phyloP scores from a whole-genome alignment of 768 basidiomycete genomes.

The Rubroboletus pulcherrimus region DNA sequence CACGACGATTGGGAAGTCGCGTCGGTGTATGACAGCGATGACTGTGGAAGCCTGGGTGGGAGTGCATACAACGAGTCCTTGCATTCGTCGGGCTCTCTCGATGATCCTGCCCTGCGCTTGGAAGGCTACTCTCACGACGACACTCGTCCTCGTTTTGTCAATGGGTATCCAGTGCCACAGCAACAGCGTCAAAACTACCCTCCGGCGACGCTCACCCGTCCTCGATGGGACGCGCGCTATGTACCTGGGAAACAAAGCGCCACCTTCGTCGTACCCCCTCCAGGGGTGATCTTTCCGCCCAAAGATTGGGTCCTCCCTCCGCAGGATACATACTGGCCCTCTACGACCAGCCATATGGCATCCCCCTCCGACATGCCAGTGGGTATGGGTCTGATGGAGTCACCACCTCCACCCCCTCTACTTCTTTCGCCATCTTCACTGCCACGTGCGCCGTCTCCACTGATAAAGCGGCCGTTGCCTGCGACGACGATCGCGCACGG shows the following conservation, averaged over 20 bases:
- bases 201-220: neutral
- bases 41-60: conserved; percentile 22
- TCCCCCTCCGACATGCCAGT: conserved; percentile 5
- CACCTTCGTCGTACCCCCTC: conserved; percentile 22
- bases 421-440: conserved; percentile 17
- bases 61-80: conserved; percentile 18
- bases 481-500: conserved; percentile 7
- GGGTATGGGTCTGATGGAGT: conserved; percentile 1
- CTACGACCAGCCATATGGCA: neutral
- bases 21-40: conserved; percentile 29
- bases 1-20: conserved; percentile 30
- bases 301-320: conserved; percentile 16
- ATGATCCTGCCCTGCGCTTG: conserved; percentile 6
- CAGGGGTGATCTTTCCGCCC: conserved; percentile 24
- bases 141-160: conserved; percentile 1
- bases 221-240: conserved; percentile 11
- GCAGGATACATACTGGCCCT: conserved; percentile 14
- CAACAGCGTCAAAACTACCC: conserved; percentile 11
- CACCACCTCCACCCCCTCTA: conserved; percentile 7
- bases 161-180: conserved; percentile 18
- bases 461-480: conserved; percentile 17
- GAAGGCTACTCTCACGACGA: conserved; percentile 6
- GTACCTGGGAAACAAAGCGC: conserved; percentile 7
- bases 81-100: conserved; percentile 1
- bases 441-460: conserved; percentile 4